Evolutionary conservation across 2,329 filamentous ascomycete species (phyloP).

Genomic region (Trichoderma atroviride): DNA sequence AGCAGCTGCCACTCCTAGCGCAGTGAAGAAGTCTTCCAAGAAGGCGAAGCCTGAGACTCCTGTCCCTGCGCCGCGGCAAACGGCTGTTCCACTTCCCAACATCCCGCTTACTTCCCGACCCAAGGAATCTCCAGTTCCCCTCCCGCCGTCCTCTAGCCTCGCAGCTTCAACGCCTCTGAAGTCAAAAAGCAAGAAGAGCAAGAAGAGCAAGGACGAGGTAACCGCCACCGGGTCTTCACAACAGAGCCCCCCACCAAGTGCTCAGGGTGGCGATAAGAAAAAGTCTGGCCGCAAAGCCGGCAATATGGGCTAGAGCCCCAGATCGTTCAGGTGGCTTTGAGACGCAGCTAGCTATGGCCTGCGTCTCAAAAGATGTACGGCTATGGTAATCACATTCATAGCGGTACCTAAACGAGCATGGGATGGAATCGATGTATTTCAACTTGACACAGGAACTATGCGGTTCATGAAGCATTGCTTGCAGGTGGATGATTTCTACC

Average conservation of each 20-base stretch:
- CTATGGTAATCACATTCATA: neutral
- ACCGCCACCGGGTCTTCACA: constrained; percentile 24
- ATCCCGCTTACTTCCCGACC: constrained; percentile 39
- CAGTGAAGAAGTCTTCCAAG: constrained; percentile 33
- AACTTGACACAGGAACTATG: neutral
- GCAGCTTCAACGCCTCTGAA: constrained; percentile 30
- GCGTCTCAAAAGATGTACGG: neutral
- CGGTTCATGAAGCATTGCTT: neutral
- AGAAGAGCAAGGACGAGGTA: constrained; percentile 38
- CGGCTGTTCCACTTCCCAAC: constrained; percentile 41
- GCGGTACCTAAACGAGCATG: neutral
- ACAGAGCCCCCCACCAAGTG: constrained; percentile 31
- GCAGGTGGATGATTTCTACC: neutral
- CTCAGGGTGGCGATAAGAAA: constrained; percentile 28
- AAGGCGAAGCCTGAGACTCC: constrained; percentile 35
- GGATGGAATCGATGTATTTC: neutral
- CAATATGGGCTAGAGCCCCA: constrained; percentile 15
- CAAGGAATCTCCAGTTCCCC: constrained; percentile 34
- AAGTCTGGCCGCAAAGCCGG: constrained; percentile 1
- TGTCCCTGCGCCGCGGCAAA: constrained; percentile 36
- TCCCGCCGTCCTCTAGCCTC: constrained; percentile 27
- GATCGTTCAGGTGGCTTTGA: constrained; percentile 11
- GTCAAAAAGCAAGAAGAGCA: constrained; percentile 35
- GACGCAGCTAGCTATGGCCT: neutral
- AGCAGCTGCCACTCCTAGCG: constrained; percentile 31